Conservation (phyloP, 1,284 basidiomycete species). For the Ceratobasidium sp. region DNA sequence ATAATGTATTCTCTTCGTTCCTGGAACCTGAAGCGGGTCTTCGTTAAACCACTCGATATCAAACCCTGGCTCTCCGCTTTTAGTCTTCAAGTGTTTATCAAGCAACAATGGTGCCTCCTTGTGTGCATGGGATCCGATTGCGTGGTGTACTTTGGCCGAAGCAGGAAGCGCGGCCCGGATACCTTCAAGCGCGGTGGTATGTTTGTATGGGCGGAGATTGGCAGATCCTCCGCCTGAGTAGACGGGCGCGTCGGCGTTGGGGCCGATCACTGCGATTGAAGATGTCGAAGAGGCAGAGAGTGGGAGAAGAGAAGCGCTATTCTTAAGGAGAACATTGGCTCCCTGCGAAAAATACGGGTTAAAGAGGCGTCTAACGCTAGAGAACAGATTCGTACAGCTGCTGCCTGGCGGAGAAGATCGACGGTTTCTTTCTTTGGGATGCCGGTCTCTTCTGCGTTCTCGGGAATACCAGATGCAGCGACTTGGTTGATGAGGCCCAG, state of each 20-base stretch:
- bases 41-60: constrained; percentile 65
- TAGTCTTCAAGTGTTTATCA: constrained; percentile 54
- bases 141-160: constrained; percentile 47
- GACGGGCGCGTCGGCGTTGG: constrained; percentile 67
- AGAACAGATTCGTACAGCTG: constrained; percentile 61
- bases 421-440: constrained; percentile 56
- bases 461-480: constrained; percentile 48
- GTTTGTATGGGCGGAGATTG: constrained; percentile 64
- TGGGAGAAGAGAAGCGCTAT: constrained; percentile 62
- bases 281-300: constrained; percentile 56
- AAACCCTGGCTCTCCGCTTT: constrained; percentile 56
- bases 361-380: constrained; percentile 61
- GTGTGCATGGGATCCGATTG: constrained; percentile 55
- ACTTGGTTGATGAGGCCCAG: constrained; percentile 48
- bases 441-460: constrained; percentile 50
- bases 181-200: constrained; percentile 64
- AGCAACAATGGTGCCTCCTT: constrained; percentile 49
- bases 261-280: constrained; percentile 69
- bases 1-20: constrained; percentile 53
- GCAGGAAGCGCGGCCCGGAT: constrained; percentile 57
- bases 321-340: constrained; percentile 66
- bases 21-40: constrained; percentile 53
- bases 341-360: constrained; percentile 52
- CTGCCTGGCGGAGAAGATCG: constrained; percentile 62
- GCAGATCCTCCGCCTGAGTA: constrained; percentile 70